Evolutionary conservation across 78 protist species (phyloP).

Genomic region (Anaeramoeba ignava): DNA sequence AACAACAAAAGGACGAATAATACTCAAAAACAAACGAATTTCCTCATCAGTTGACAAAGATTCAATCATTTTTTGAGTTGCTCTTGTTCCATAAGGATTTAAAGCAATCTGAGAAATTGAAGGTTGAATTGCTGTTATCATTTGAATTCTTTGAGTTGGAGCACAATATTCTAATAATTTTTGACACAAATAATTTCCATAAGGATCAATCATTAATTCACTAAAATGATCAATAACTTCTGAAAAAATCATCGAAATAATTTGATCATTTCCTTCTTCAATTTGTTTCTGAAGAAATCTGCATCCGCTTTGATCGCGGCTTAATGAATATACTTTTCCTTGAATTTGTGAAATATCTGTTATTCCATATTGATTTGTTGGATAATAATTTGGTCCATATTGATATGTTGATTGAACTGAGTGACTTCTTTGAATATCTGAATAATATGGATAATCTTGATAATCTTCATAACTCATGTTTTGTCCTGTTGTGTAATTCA

Average conservation of each 20-base stretch:
- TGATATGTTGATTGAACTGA: too few relatives aligned
- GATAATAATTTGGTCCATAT: too few relatives aligned
- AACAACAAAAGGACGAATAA: slow-evolving; percentile 49
- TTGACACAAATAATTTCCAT: slow-evolving; percentile 90
- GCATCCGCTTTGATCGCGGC: too few relatives aligned
- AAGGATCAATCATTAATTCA: slow-evolving; percentile 84
- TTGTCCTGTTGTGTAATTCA: too few relatives aligned
- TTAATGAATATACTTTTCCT: too few relatives aligned
- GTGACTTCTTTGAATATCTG: too few relatives aligned
- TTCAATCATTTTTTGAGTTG: slow-evolving; percentile 28
- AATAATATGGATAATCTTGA: too few relatives aligned
- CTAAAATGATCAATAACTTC: slow-evolving; percentile 57
- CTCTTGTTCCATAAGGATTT: slow-evolving; percentile 23
- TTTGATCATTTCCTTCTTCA: slow-evolving; percentile 35
- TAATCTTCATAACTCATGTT: too few relatives aligned
- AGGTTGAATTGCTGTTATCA: too few relatives aligned
- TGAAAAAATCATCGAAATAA: slow-evolving; percentile 36
- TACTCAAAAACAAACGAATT: slow-evolving; percentile 28
- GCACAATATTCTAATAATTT: slow-evolving; percentile 64
- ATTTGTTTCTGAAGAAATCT: slow-evolving; percentile 79
- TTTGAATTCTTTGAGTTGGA: slow-evolving; percentile 41
- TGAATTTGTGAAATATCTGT: too few relatives aligned
- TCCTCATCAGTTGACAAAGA: background rate
- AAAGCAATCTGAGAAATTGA: too few relatives aligned
- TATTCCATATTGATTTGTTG: too few relatives aligned